Base-by-base conservation (phyloP, 164 flowering plant genomes). In the Vitis amurensis region DNA sequence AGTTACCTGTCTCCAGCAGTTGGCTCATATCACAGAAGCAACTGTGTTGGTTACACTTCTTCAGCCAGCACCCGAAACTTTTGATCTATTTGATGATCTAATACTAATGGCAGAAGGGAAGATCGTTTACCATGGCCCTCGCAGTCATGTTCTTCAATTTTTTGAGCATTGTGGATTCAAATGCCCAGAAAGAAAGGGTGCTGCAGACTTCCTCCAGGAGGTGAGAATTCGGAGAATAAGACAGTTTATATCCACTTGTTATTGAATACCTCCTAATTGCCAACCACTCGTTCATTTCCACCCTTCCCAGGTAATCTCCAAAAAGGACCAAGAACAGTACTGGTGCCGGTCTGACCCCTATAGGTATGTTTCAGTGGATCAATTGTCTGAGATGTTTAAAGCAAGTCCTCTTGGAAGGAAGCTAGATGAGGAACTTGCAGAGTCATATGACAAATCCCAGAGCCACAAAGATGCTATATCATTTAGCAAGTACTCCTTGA, bases 61-160 rank as follows among this genome's bases (percentile, higher is more conserved):
- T 68, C 91, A 87, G 63, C 94, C 91, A 29, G 87, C 94, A 19
- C 91, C 91, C 0, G 94, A 89, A 65, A 86, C 89, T 9, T 89
- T 78, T 70, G 79, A 91, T 68, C 88, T 91, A 11, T 91, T 91
- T 70, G 97, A 91, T 77, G 94, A 91, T 64, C 57, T 91, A 3
- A 79, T 91, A 53, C 66, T 91, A 72, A 80, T 91, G 84, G 87
- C 85, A 11, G 93, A 88, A 59, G 95, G 92, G 13, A 81, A 81
- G 68, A 74, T 88, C 8, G 86, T 90, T 13, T 88, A 87, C 73
- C 89, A 90, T 55, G 95, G 95, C n/a, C 95, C 92, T 31, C 76
- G 89, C 11, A 64, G 29, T 59, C 47, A 69, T 17, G 82, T 72
- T 4, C 70, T 85, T 16, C 66, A 78, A 17, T 83, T 80, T 59